phyloP scores from a whole-genome alignment of 2,329 filamentous ascomycete species.

The Boeremia lycopersici region DNA sequence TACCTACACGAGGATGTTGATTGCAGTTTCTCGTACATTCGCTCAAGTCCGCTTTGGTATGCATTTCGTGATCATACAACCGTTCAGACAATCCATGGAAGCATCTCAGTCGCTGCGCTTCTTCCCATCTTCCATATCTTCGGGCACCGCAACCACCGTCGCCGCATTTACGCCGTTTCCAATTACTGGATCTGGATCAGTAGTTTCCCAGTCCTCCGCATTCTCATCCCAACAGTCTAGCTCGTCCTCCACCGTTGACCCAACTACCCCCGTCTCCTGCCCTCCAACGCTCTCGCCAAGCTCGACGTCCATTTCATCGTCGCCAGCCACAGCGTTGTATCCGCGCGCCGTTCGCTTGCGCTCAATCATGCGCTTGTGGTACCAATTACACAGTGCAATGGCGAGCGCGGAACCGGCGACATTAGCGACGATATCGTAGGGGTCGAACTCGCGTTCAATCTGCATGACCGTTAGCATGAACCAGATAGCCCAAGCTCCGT shows the following conservation, averaged over 20 bases:
- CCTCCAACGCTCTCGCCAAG: slow-evolving; percentile 65
- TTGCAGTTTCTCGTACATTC: not conserved
- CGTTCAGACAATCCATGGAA: not conserved
- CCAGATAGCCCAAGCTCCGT: too few relatives aligned
- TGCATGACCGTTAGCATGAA: slow-evolving; percentile 16
- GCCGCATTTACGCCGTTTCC: slow-evolving; percentile 24
- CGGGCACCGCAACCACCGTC: slow-evolving; percentile 27
- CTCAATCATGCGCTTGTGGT: slow-evolving; percentile 95
- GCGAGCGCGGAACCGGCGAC: slow-evolving; percentile 76
- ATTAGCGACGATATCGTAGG: slow-evolving; percentile 88
- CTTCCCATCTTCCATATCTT: slow-evolving; percentile 43
- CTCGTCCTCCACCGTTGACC: slow-evolving; percentile 71
- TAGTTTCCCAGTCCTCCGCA: slow-evolving; percentile 69
- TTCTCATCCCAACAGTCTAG: slow-evolving; percentile 97
- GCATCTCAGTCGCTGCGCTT: slow-evolving; percentile 49
- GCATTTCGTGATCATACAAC: not conserved
- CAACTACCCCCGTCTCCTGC: slow-evolving; percentile 70
- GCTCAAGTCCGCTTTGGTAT: not conserved
- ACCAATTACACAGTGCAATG: slow-evolving; percentile 81
- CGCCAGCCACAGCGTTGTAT: slow-evolving; percentile 72
- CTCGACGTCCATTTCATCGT: slow-evolving; percentile 70
- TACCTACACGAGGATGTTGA: too few relatives aligned
- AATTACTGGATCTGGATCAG: slow-evolving; percentile 49
- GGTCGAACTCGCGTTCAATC: slow-evolving; percentile 67
- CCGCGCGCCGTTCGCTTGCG: slow-evolving; percentile 75